Conservation (phyloP, 2,329 filamentous ascomycete genomes). For the Ceratocystis papillata region DNA sequence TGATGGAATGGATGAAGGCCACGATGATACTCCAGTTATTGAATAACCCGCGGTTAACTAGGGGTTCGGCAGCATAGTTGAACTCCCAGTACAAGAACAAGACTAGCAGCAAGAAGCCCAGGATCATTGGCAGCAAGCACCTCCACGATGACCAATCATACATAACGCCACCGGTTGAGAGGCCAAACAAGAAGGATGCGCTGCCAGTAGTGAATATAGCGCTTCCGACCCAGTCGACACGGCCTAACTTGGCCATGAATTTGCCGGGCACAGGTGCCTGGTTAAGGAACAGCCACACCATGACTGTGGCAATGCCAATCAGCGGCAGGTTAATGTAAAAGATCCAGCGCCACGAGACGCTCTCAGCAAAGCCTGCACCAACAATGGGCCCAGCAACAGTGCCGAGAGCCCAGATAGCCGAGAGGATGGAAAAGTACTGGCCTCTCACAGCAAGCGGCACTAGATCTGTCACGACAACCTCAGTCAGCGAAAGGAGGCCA, state of each 20-base stretch:
- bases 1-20: conserved; percentile 41
- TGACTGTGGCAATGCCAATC: conserved; percentile 27
- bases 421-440: conserved; percentile 33
- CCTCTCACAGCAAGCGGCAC: conserved; percentile 37
- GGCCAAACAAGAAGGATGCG: conserved; percentile 40
- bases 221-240: conserved; percentile 53
- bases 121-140: conserved; percentile 49
- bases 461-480: conserved; percentile 33
- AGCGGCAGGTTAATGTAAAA: conserved; percentile 33
- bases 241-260: conserved; percentile 25
- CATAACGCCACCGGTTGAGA: conserved; percentile 49
- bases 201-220: conserved; percentile 49
- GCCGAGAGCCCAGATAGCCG: conserved; percentile 45
- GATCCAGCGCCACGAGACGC: conserved; percentile 31
- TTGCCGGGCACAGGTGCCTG: conserved; percentile 26
- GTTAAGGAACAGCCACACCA: conserved; percentile 29
- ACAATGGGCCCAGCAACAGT: conserved; percentile 33
- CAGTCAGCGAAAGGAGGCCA: conserved; percentile 31
- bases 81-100: conserved; percentile 46
- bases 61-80: conserved; percentile 40
- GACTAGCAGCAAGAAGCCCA: conserved; percentile 43
- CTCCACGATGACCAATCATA: conserved; percentile 53
- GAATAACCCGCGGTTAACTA: conserved; percentile 38
- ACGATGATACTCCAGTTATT: conserved; percentile 40
- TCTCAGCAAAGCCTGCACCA: conserved; percentile 28